Evolutionary conservation across 1,284 basidiomycete genomes (phyloP), one percentile per base, ranked within the genome.

Genomic region (Apiotrichum sp.): DNA sequence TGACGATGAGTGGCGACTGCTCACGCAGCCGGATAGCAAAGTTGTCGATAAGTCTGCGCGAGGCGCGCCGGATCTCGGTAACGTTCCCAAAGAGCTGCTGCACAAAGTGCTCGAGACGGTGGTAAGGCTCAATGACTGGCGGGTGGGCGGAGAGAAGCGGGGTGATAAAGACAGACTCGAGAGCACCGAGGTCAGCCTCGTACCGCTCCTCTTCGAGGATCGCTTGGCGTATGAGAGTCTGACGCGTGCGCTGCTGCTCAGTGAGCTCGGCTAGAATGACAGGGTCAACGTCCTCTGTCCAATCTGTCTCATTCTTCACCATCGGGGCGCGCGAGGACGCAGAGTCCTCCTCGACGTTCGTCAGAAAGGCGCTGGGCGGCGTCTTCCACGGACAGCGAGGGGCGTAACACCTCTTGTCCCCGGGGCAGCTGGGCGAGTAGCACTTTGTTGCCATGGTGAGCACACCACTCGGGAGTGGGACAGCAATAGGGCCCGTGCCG

Each of bases 151-250:
- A 72, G 11, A 85, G 82, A 2, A 97, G 79, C 2, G 88, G 88
- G 13, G 83, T 82, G 67, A 95, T 88, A 77, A 91, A 97, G 13
- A 85, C 67, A 5, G 81, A 79, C 66, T 96, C 89, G 44, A 98
- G 82, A 5, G 86, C 82, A 56, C 91, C 85, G 5, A 99, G 81
- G 70, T 98, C 95, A 45, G 86, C 84, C 41, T 93, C 80, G 70
- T 96, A 98, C 67, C 90, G 86, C 65, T 89, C 86, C 75, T 98
- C 95, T 61, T 90, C 88, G 67, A 83, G 83, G 61, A 98, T 88
- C 41, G 93, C 85, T 73, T 93, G 93, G 67, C 88, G 86, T 53
- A 98, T 95, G 66, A 95, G 76, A 83, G 83, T 87, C 76, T 98
- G 95, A 9, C 93, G 84, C 60, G 84, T 85, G 50, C 91, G 82